Evolutionary conservation across 441 rosid genomes (phyloP).

Genomic region (Gossypium gossypioides): DNA sequence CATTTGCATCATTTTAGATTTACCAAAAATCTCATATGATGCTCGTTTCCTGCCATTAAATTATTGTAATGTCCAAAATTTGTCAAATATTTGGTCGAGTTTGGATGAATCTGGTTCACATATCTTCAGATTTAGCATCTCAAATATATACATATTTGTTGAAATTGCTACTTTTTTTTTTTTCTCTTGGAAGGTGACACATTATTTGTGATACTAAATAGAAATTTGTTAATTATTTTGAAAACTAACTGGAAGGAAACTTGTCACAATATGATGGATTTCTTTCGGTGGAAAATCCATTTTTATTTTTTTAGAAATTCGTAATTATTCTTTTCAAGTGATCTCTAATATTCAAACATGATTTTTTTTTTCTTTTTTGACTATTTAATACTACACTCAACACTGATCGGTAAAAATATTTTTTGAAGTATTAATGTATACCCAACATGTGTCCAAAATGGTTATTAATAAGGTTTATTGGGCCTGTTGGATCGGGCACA

Average conservation of each 20-base stretch:
- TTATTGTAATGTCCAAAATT: not conserved
- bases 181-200: too few relatives aligned
- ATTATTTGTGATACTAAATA: too few relatives aligned
- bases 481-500: not conserved
- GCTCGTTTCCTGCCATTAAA: not conserved
- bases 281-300: too few relatives aligned
- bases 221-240: too few relatives aligned
- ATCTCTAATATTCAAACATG: too few relatives aligned
- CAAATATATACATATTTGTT: not conserved
- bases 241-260: too few relatives aligned
- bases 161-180: too few relatives aligned
- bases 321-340: too few relatives aligned
- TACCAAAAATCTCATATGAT: not conserved
- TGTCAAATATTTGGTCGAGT: not conserved
- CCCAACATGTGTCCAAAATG: not conserved
- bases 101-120: not conserved
- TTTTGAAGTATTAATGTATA: not conserved
- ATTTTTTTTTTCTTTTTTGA: too few relatives aligned
- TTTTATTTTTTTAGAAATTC: too few relatives aligned
- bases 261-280: too few relatives aligned
- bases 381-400: too few relatives aligned
- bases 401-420: not conserved
- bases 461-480: not conserved
- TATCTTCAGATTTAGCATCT: not conserved
- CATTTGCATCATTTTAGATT: not conserved